These are phyloP conservation scores for Nakazawaea holstii DNA, from an alignment of 805 yeast species.

Conservation along the genomic window DNA sequence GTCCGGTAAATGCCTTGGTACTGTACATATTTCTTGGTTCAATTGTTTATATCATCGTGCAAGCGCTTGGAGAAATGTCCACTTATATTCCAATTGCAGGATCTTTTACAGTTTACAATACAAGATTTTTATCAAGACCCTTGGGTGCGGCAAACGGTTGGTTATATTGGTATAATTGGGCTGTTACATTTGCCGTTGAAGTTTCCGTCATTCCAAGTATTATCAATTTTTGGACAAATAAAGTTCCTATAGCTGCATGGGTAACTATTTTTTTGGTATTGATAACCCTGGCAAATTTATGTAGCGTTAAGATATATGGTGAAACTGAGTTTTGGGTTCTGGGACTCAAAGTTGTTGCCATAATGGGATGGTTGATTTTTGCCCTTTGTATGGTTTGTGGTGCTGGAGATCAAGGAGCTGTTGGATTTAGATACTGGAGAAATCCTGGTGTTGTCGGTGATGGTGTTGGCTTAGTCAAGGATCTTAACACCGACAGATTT, in stretches of 20 bases:
- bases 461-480: conserved; percentile 43
- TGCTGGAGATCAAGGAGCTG: conserved; percentile 63
- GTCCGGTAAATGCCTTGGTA: conserved; percentile 65
- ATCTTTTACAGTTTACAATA: conserved; percentile 63
- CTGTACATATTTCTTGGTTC: conserved; percentile 63
- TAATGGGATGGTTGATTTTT: conserved; percentile 64
- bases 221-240: conserved; percentile 59
- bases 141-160: conserved; percentile 70
- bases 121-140: conserved; percentile 62
- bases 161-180: conserved; percentile 76
- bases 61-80: conserved; percentile 77
- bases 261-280: conserved; percentile 59
- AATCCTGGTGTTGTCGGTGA: conserved; percentile 75
- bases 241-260: conserved; percentile 72
- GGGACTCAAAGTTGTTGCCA: conserved; percentile 58
- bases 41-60: conserved; percentile 60
- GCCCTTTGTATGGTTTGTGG: conserved; percentile 71
- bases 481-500: conserved; percentile 50
- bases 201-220: conserved; percentile 66
- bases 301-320: conserved; percentile 69
- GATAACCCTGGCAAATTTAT: conserved; percentile 46
- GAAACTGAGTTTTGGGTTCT: conserved; percentile 77
- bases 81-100: conserved; percentile 64
- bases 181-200: conserved; percentile 71
- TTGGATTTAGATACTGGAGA: conserved; percentile 80